These are phyloP conservation scores for Lolium rigidum DNA, from an alignment of 176 grass and related monocot species.

Conservation along the genomic window DNA sequence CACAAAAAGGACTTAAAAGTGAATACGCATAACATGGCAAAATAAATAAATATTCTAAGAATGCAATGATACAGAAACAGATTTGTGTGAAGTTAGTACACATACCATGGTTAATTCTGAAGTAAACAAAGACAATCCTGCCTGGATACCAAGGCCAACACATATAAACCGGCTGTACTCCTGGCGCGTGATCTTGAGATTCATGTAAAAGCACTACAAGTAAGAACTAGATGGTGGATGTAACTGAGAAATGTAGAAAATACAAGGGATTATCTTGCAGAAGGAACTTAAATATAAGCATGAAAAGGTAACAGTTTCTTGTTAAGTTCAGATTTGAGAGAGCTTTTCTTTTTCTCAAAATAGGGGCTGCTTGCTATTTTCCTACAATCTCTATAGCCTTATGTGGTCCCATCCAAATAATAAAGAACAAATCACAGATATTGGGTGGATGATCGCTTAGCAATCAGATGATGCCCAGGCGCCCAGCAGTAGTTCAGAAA, in stretches of 20 bases:
- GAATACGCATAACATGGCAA: neutral
- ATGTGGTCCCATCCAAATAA: neutral
- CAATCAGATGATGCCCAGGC: too few relatives aligned
- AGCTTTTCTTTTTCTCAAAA: neutral
- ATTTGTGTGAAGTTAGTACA: neutral
- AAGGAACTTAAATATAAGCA: neutral
- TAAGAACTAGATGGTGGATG: neutral
- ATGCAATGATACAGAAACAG: neutral
- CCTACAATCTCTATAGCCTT: neutral
- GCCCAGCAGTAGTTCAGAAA: too few relatives aligned
- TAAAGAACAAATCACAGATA: too few relatives aligned
- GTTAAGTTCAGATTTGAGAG: neutral
- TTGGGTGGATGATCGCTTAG: too few relatives aligned
- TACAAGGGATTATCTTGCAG: neutral
- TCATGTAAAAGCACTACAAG: conserved; percentile 21
- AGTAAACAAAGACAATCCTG: conserved; percentile 65
- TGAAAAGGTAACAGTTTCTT: neutral
- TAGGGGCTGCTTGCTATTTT: neutral
- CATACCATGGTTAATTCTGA: conserved; percentile 73
- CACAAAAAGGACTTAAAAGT: neutral
- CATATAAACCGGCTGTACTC: conserved; percentile 70
- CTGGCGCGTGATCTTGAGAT: conserved; percentile 53
- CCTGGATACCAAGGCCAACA: conserved; percentile 64
- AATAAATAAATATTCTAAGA: neutral
- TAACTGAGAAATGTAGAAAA: neutral